A percentile compares a stretch with the other conserved stretches of the same genome.
Conservation (phyloP, 2,329 filamentous ascomycete genomes). For the Aspergillus jensenii region DNA sequence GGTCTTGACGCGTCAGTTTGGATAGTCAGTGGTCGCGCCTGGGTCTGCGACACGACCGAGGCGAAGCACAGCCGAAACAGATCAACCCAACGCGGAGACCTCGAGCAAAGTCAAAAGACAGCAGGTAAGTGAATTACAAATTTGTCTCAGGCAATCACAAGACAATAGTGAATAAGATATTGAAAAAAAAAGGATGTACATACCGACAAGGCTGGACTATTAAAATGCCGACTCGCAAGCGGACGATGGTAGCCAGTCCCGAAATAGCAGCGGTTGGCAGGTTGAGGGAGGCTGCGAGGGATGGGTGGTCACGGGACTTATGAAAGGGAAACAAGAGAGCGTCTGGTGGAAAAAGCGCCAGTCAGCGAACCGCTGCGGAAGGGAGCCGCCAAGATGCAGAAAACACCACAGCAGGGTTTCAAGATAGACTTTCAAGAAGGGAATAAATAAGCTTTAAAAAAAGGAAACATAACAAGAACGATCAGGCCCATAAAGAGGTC, state of each 20-base stretch:
- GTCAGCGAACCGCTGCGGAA: slow-evolving; percentile 14
- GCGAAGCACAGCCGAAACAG: slow-evolving; percentile 18
- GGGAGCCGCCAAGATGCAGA: slow-evolving; percentile 4
- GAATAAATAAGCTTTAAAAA: slow-evolving; percentile 10
- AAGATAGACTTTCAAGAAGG: neutral
- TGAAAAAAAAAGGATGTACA: slow-evolving; percentile 26
- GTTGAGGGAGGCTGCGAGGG: slow-evolving; percentile 21
- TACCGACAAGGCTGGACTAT: slow-evolving; percentile 44
- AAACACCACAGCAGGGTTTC: neutral
- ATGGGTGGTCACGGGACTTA: slow-evolving; percentile 29
- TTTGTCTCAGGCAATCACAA: neutral
- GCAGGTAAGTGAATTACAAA: neutral
- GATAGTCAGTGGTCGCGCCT: slow-evolving; percentile 22
- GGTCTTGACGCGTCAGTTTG: slow-evolving; percentile 28
- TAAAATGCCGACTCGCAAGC: slow-evolving; percentile 40
- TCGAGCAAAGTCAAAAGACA: slow-evolving; percentile 8
- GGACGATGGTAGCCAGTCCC: slow-evolving; percentile 38
- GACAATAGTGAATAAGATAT: slow-evolving; percentile 6
- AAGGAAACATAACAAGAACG: neutral
- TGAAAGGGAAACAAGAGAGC: slow-evolving; percentile 5
- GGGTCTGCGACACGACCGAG: slow-evolving; percentile 24
- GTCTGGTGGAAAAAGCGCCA: neutral
- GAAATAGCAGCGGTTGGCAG: slow-evolving; percentile 37
- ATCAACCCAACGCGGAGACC: slow-evolving; percentile 18
- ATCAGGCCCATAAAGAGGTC: slow-evolving; percentile 9